Evolutionary conservation across 441 rosid species (phyloP).

Genomic region (Populus hybrid): DNA sequence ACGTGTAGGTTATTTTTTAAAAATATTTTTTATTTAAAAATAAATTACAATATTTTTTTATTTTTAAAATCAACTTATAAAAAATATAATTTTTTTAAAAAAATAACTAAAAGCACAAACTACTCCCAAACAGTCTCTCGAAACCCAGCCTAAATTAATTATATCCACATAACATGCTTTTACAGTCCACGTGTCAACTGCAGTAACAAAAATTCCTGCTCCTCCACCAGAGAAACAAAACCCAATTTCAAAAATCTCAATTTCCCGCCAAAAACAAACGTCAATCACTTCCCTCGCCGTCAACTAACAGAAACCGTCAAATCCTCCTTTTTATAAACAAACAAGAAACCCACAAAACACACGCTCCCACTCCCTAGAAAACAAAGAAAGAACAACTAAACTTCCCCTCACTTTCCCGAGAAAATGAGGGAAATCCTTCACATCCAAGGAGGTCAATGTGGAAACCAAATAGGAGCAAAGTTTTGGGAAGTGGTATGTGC

Average conservation of each 20-base stretch:
- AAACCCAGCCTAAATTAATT: too few species aligned
- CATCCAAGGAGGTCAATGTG: conserved; percentile 55
- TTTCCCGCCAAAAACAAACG: conserved; percentile 25
- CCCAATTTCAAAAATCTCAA: conserved; percentile 19
- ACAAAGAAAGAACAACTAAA: not conserved
- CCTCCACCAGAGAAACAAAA: not conserved
- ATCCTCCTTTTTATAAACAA: not conserved
- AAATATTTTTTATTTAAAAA: too few species aligned
- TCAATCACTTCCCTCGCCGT: not conserved
- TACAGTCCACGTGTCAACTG: not conserved
- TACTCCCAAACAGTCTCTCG: too few species aligned
- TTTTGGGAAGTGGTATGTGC: conserved; percentile 65
- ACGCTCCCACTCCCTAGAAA: not conserved
- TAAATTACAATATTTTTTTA: too few species aligned
- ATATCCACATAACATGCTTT: not conserved
- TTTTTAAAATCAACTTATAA: too few species aligned
- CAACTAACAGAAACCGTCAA: conserved; percentile 29
- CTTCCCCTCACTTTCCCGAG: conserved; percentile 22
- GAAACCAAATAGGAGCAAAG: conserved; percentile 59
- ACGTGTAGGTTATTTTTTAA: too few species aligned
- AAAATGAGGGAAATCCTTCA: conserved; percentile 58
- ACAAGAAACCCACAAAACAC: not conserved
- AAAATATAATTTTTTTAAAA: too few species aligned
- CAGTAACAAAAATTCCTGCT: not conserved
- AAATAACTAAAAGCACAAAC: too few species aligned